A percentile compares a stretch with the other conserved stretches of the same genome.
Evolutionary conservation across 257 asterid species (phyloP).

Genomic region (Hygrophila difformis): DNA sequence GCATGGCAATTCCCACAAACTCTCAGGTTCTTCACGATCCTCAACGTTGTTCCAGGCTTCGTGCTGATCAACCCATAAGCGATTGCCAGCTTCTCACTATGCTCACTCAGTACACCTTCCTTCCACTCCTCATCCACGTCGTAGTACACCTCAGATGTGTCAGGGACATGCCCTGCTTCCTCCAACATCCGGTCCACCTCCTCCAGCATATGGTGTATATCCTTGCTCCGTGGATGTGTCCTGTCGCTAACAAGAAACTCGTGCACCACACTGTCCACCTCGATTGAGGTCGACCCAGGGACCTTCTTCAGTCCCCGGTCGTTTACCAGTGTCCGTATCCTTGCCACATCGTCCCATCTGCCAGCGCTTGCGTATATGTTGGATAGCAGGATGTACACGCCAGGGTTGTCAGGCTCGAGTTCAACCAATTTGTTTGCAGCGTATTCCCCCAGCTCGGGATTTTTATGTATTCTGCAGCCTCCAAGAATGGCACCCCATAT

Average conservation of each 20-base stretch:
- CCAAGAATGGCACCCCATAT: conserved; percentile 45
- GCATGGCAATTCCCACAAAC: conserved; percentile 38
- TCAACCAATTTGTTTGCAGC: conserved; percentile 21
- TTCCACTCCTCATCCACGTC: conserved; percentile 36
- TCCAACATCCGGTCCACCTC: conserved; percentile 27
- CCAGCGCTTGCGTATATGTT: conserved; percentile 36
- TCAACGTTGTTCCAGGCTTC: conserved; percentile 24
- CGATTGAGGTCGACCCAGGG: conserved; percentile 44
- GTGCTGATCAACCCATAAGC: conserved; percentile 39
- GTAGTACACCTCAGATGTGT: conserved; percentile 39
- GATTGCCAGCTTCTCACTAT: conserved; percentile 41
- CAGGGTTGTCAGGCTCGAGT: conserved; percentile 31
- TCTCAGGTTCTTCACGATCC: conserved; percentile 34
- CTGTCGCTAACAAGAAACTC: conserved; percentile 44
- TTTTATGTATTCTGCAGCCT: conserved; percentile 30
- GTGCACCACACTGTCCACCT: conserved; percentile 28
- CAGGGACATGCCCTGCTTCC: conserved; percentile 24
- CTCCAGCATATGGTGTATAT: conserved; percentile 29
- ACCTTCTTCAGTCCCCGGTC: conserved; percentile 39
- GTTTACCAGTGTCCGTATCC: conserved; percentile 27
- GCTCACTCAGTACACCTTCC: conserved; percentile 33
- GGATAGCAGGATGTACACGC: conserved; percentile 26
- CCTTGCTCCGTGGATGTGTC: conserved; percentile 23
- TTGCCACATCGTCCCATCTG: conserved; percentile 39
- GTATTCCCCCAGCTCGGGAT: conserved; percentile 28